These are phyloP conservation scores for Hortiboletus flavorubellus DNA, from an alignment of 768 basidiomycete genomes.

Conservation along the genomic window DNA sequence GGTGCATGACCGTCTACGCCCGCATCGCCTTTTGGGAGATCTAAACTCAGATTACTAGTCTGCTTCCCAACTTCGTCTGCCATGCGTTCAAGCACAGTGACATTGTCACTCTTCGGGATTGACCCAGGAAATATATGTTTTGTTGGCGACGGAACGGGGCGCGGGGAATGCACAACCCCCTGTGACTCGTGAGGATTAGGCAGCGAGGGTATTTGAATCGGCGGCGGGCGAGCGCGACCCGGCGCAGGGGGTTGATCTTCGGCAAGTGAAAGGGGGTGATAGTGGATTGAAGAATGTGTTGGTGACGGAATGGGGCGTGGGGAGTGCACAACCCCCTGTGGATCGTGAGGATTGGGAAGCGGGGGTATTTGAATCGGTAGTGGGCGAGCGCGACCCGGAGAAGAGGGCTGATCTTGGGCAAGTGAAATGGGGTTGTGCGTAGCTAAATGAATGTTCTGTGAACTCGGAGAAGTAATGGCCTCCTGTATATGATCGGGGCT, in stretches of 20 bases:
- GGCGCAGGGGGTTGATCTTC: slow-evolving; percentile 4
- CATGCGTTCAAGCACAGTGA: slow-evolving; percentile 69
- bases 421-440: slow-evolving; percentile 58
- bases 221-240: slow-evolving; percentile 14
- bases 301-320: slow-evolving; percentile 73
- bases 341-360: slow-evolving; percentile 30
- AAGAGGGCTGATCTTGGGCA: slow-evolving; percentile 2
- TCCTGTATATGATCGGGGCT: slow-evolving; percentile 60
- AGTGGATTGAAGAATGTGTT: slow-evolving; percentile 43
- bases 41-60: slow-evolving; percentile 26
- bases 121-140: slow-evolving; percentile 44
- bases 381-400: slow-evolving; percentile 13
- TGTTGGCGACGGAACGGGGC: slow-evolving; percentile 67
- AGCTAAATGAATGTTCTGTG: slow-evolving; percentile 55
- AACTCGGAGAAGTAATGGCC: slow-evolving; percentile 52
- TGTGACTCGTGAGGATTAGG: slow-evolving; percentile 33
- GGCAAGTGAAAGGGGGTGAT: background rate
- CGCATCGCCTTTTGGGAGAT: slow-evolving; percentile 23
- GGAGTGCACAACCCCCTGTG: slow-evolving; percentile 47
- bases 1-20: slow-evolving; percentile 18
- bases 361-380: slow-evolving; percentile 22
- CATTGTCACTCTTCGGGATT: slow-evolving; percentile 38
- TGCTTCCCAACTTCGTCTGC: slow-evolving; percentile 51
- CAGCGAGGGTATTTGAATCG: slow-evolving; percentile 22
- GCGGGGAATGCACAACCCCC: slow-evolving; percentile 56